A percentile compares a stretch with the other conserved stretches of the same genome.
Conservation (phyloP, 2,329 filamentous ascomycete genomes). For the Xylariaceae sp. region DNA sequence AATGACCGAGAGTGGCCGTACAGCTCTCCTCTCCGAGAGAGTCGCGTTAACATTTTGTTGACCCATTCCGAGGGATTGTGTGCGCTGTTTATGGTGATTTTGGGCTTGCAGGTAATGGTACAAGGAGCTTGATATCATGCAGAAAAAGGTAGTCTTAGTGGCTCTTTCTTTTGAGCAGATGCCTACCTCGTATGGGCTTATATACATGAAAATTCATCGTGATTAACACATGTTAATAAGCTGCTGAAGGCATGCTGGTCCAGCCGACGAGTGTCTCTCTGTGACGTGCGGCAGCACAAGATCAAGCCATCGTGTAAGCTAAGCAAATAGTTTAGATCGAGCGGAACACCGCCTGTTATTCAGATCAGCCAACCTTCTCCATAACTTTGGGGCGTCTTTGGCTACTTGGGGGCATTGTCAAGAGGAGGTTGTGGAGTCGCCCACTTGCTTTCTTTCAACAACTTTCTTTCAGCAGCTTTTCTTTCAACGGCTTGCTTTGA, state of each 20-base stretch:
- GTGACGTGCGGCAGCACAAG: neutral
- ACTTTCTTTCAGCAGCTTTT: no score
- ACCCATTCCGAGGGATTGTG: slow-evolving; percentile 3
- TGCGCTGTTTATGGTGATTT: neutral
- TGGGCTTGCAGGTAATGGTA: neutral
- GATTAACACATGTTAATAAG: neutral
- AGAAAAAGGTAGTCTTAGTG: neutral
- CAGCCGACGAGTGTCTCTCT: neutral
- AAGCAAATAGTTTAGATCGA: neutral
- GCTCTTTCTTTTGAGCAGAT: neutral
- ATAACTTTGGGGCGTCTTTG: no score
- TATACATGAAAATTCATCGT: neutral
- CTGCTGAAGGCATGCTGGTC: neutral
- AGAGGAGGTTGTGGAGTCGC: no score
- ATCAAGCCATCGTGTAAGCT: slow-evolving; percentile 7
- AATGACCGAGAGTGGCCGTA: slow-evolving; percentile 22
- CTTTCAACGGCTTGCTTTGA: no score
- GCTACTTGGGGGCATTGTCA: no score
- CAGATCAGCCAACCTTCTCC: neutral
- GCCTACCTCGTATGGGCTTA: neutral
- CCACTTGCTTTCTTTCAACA: no score
- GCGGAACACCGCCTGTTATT: neutral
- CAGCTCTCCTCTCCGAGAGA: slow-evolving; percentile 14
- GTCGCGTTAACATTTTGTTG: neutral
- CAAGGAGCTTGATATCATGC: neutral